phyloP scores from a whole-genome alignment of 2,329 filamentous ascomycete species.

The Leptographium flavum region DNA sequence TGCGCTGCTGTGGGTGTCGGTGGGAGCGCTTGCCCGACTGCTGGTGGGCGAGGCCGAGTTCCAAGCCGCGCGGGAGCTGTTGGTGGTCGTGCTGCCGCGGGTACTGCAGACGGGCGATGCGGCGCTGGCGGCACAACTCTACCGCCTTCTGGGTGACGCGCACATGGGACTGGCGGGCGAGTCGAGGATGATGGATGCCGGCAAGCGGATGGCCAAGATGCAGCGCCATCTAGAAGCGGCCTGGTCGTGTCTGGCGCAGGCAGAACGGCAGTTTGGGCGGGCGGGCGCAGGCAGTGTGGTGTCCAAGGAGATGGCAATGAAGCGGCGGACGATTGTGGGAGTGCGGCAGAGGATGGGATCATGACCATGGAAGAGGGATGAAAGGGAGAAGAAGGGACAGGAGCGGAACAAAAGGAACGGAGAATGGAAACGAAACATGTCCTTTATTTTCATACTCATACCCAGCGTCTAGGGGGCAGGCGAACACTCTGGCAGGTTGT shows the following conservation, averaged over 20 bases:
- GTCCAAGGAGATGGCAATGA: slow-evolving; percentile 1
- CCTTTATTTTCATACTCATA: too few species aligned
- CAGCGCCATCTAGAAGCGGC: slow-evolving; percentile 6
- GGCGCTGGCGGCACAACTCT: slow-evolving; percentile 49
- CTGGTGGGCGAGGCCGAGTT: slow-evolving; percentile 60
- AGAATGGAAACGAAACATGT: background rate
- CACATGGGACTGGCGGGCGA: slow-evolving; percentile 61
- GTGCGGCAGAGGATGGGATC: background rate
- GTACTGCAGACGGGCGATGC: slow-evolving; percentile 57
- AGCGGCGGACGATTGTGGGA: slow-evolving; percentile 4
- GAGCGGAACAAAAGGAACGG: background rate
- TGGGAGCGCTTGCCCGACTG: slow-evolving; percentile 52
- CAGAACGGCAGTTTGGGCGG: background rate
- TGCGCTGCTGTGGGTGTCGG: slow-evolving; percentile 57
- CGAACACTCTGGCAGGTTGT: too few species aligned
- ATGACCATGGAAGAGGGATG: too few species aligned
- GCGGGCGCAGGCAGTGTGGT: slow-evolving; percentile 1
- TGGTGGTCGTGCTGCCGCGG: slow-evolving; percentile 59
- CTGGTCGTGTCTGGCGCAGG: slow-evolving; percentile 8
- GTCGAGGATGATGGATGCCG: background rate
- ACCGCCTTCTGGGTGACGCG: slow-evolving; percentile 59
- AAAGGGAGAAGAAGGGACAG: background rate
- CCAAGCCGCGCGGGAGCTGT: slow-evolving; percentile 45
- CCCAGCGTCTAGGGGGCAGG: too few species aligned
- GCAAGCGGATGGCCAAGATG: background rate